Evolutionary conservation across 176 grass and related monocot species (phyloP).

Genomic region (Microstegium vimineum): DNA sequence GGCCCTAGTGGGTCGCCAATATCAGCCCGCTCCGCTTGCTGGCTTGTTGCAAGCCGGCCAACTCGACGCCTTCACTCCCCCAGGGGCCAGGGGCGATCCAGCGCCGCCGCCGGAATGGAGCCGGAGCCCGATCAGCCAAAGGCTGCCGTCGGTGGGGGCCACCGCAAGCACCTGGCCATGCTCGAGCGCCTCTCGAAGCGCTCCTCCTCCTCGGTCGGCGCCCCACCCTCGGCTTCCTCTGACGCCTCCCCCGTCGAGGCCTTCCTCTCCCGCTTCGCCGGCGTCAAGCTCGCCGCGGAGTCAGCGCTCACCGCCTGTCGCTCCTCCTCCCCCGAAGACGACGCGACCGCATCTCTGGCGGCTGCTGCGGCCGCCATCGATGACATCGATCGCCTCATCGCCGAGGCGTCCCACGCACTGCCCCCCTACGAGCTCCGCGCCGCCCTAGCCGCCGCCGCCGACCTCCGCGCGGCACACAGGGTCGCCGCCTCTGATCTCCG

Average conservation of each 20-base stretch:
- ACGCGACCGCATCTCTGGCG: constrained; percentile 23
- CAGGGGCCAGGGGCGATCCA: constrained; percentile 12
- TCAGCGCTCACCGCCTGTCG: constrained; percentile 52
- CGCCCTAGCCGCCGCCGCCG: constrained; percentile 57
- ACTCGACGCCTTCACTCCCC: neutral
- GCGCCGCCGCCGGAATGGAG: constrained; percentile 28
- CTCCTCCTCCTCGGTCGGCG: constrained; percentile 10
- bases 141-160: neutral
- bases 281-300: constrained; percentile 51
- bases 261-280: constrained; percentile 53
- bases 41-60: no score
- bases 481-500: constrained; percentile 34
- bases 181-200: constrained; percentile 77
- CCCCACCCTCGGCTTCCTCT: constrained; percentile 1
- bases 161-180: constrained; percentile 77
- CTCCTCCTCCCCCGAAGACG: neutral
- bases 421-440: constrained; percentile 75
- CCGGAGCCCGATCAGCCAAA: constrained; percentile 27
- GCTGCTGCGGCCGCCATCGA: constrained; percentile 43
- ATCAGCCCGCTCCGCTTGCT: no score
- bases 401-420: constrained; percentile 70
- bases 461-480: constrained; percentile 60
- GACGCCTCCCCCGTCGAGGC: constrained; percentile 21
- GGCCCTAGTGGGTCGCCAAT: no score
- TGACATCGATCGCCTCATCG: constrained; percentile 56